Conservation (phyloP, 2,329 filamentous ascomycete species). For the Hirsutella minnesotensis region DNA sequence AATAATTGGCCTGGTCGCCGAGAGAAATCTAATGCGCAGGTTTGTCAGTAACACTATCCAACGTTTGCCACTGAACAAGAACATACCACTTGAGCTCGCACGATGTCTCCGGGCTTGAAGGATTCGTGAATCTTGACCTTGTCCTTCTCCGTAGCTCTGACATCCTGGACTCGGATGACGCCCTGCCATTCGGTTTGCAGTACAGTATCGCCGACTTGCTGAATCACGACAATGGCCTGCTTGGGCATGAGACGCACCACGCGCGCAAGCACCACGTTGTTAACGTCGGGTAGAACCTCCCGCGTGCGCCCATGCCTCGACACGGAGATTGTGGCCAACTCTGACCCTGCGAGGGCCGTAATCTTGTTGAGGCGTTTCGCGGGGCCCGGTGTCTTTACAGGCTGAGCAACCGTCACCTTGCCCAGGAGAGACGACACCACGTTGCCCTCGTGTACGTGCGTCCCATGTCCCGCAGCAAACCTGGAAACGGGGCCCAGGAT, state of each 20-base stretch:
- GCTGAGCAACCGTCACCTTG: constrained; percentile 43
- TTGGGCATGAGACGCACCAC: constrained; percentile 77
- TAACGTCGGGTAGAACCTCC: constrained; percentile 71
- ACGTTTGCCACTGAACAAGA: neutral
- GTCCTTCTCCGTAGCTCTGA: constrained; percentile 91
- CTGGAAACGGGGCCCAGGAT: constrained; percentile 55
- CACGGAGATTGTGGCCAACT: constrained; percentile 44
- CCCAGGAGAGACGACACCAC: constrained; percentile 79
- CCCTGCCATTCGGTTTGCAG: constrained; percentile 75
- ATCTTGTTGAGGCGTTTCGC: constrained; percentile 49
- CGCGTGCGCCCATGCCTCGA: constrained; percentile 38
- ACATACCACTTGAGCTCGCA: constrained; percentile 70
- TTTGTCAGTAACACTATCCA: neutral
- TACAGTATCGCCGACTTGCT: constrained; percentile 64
- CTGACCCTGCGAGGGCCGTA: constrained; percentile 29
- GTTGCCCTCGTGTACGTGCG: constrained; percentile 63
- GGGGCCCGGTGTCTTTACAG: constrained; percentile 35
- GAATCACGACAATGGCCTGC: constrained; percentile 76
- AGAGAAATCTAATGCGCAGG: constrained; percentile 54
- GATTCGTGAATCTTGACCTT: constrained; percentile 83
- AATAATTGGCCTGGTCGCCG: constrained; percentile 91
- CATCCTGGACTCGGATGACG: constrained; percentile 78
- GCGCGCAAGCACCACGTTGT: constrained; percentile 68
- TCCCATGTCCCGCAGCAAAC: constrained; percentile 68
- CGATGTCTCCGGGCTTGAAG: constrained; percentile 86